Conservation (phyloP, 2,329 filamentous ascomycete genomes). For the Hypoxylon sp. region DNA sequence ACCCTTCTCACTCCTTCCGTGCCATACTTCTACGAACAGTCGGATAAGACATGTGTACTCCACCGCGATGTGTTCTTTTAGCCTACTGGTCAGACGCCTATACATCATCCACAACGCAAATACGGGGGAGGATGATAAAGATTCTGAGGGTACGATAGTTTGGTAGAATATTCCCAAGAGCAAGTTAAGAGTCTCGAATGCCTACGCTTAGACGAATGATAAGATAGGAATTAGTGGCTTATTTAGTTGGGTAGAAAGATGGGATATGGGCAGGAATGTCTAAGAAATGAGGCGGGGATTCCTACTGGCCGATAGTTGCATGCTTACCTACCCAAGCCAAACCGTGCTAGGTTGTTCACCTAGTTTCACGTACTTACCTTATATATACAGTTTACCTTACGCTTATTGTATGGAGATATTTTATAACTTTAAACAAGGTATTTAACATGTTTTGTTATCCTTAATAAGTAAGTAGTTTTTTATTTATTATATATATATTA, state of each 20-base stretch:
- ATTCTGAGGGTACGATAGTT: conserved; percentile 2
- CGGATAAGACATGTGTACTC: conserved; percentile 11
- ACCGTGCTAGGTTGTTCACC: conserved; percentile 10
- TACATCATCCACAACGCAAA: background rate
- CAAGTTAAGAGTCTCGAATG: conserved; percentile 9
- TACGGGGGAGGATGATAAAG: conserved; percentile 15
- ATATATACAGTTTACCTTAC: conserved; percentile 17
- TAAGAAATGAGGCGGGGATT: conserved; percentile 4
- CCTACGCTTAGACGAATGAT: conserved; percentile 8
- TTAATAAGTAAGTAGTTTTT: background rate
- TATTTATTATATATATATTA: too few relatives aligned
- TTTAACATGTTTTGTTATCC: background rate
- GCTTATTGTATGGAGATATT: conserved; percentile 9
- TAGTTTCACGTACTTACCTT: conserved; percentile 15
- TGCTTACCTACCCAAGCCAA: conserved; percentile 22
- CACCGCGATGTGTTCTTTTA: background rate
- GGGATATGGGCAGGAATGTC: conserved; percentile 22
- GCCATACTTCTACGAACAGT: background rate
- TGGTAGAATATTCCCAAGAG: conserved; percentile 10
- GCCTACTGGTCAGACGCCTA: background rate
- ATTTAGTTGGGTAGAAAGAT: conserved; percentile 15
- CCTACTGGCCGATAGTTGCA: conserved; percentile 1
- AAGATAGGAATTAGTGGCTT: conserved; percentile 8
- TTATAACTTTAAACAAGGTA: background rate
- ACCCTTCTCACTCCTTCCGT: background rate